A percentile compares a stretch with the other conserved stretches of the same genome.
These are phyloP conservation scores for Phytophthora pisi DNA, from an alignment of 352 stramenopile genomes.

Conservation along the genomic window DNA sequence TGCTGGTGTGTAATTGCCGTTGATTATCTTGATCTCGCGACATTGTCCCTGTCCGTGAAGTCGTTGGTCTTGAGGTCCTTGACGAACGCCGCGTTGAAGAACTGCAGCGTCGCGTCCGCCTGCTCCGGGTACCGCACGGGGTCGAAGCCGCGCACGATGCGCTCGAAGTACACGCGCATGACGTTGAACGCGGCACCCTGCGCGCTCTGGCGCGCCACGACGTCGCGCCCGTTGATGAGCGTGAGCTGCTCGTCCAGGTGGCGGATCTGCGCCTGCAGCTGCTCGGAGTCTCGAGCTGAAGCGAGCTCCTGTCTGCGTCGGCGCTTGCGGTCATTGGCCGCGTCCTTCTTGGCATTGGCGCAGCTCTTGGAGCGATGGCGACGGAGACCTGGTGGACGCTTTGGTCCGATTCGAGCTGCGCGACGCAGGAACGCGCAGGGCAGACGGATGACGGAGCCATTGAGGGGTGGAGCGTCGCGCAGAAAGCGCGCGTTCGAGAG, in stretches of 20 bases:
- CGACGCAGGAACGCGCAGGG: not conserved
- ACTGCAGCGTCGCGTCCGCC: constrained; percentile 16
- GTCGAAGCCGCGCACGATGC: constrained; percentile 38
- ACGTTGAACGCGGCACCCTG: constrained; percentile 33
- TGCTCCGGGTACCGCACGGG: constrained; percentile 7
- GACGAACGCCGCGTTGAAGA: constrained; percentile 34
- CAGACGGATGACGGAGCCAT: not conserved
- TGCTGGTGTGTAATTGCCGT: too few relatives aligned
- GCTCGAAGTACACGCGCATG: constrained; percentile 38
- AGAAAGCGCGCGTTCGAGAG: not conserved
- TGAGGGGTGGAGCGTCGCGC: not conserved
- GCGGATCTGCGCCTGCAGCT: constrained; percentile 11
- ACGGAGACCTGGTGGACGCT: not conserved
- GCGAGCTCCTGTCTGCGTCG: constrained; percentile 3
- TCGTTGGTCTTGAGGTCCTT: constrained; percentile 43
- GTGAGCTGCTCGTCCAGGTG: constrained; percentile 4
- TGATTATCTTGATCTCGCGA: too few relatives aligned
- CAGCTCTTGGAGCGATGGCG: constrained; percentile 7
- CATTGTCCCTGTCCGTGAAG: constrained; percentile 33
- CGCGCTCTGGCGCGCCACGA: constrained; percentile 27
- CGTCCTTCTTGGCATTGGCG: constrained; percentile 3
- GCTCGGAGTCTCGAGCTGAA: not conserved
- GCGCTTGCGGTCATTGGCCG: not conserved
- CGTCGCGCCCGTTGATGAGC: constrained; percentile 2
- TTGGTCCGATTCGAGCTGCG: not conserved